These are phyloP conservation scores for Yarrowia hollandica DNA, from an alignment of 805 yeast species.

Conservation along the genomic window DNA sequence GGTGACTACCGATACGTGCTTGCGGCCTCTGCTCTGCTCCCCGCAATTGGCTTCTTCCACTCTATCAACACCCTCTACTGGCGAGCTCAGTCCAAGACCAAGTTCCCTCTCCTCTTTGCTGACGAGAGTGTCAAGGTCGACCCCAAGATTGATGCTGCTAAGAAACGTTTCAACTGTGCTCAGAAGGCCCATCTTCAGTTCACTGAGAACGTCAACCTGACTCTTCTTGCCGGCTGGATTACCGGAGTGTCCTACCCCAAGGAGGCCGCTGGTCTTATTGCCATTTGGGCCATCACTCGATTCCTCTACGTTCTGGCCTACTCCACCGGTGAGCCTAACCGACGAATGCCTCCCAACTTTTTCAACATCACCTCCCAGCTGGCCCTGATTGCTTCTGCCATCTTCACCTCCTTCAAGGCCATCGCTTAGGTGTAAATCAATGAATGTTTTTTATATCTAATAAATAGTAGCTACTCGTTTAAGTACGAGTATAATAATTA, in stretches of 20 bases:
- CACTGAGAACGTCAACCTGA: conserved; percentile 28
- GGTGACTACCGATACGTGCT: conserved; percentile 23
- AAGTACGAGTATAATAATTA: too few relatives aligned
- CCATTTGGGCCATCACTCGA: conserved; percentile 27
- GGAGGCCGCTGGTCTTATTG: conserved; percentile 28
- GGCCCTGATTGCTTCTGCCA: conserved; percentile 8
- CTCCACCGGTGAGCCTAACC: conserved; percentile 30
- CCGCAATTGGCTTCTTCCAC: conserved; percentile 29
- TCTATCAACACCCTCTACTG: conserved; percentile 22
- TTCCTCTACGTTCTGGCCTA: conserved; percentile 24
- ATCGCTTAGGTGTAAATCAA: neutral
- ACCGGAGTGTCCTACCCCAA: conserved; percentile 27
- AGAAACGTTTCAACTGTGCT: conserved; percentile 31
- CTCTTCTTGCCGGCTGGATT: conserved; percentile 14
- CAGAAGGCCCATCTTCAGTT: conserved; percentile 31
- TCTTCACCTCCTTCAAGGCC: conserved; percentile 22
- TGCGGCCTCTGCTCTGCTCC: conserved; percentile 24
- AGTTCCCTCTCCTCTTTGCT: conserved; percentile 27
- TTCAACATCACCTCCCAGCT: conserved; percentile 25
- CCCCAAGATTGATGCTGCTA: conserved; percentile 26
- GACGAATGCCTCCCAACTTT: conserved; percentile 29
- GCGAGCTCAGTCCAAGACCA: conserved; percentile 24
- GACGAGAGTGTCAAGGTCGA: conserved; percentile 30
- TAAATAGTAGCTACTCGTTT: too few relatives aligned
- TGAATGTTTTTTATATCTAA: too few relatives aligned